Conservation (phyloP, 805 yeast genomes). For the Lipomyces yamanashiensis region DNA sequence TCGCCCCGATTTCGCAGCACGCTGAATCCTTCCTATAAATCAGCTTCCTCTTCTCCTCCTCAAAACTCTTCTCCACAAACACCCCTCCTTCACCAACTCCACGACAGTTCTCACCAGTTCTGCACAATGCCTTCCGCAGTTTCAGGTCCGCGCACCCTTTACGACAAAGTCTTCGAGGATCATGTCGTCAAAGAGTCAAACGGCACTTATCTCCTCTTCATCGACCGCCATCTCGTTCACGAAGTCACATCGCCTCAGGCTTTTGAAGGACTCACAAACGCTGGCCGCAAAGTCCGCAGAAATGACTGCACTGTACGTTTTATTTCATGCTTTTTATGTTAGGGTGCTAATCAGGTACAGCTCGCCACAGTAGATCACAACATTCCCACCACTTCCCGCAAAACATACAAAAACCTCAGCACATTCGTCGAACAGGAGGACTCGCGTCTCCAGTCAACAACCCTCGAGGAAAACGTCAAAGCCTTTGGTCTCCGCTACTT, state of each 20-base stretch:
- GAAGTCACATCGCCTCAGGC: slow-evolving; percentile 99
- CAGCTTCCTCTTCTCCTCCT: background rate
- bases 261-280: slow-evolving; percentile 89
- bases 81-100: background rate
- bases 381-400: slow-evolving; percentile 92
- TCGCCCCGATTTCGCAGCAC: slow-evolving; percentile 11
- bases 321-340: background rate
- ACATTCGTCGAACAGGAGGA: slow-evolving; percentile 88
- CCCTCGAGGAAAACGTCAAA: slow-evolving; percentile 90
- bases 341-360: slow-evolving; percentile 12
- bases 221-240: slow-evolving; percentile 96
- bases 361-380: slow-evolving; percentile 56
- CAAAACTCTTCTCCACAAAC: background rate
- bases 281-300: slow-evolving; percentile 89
- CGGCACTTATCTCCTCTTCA: slow-evolving; percentile 84
- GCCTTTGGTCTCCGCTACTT: slow-evolving; percentile 88
- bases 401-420: slow-evolving; percentile 68
- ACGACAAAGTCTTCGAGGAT: slow-evolving; percentile 95
- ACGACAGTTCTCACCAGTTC: background rate
- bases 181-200: slow-evolving; percentile 88
- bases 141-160: slow-evolving; percentile 69
- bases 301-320: slow-evolving; percentile 43
- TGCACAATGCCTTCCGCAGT: slow-evolving; percentile 45
- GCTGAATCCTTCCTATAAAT: background rate
- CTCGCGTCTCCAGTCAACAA: slow-evolving; percentile 87